Percentiles rank a stretch among this genome's conserved stretches.
Evolutionary conservation across 345 rosid genomes (phyloP).

Genomic region (Ceriops decandra): DNA sequence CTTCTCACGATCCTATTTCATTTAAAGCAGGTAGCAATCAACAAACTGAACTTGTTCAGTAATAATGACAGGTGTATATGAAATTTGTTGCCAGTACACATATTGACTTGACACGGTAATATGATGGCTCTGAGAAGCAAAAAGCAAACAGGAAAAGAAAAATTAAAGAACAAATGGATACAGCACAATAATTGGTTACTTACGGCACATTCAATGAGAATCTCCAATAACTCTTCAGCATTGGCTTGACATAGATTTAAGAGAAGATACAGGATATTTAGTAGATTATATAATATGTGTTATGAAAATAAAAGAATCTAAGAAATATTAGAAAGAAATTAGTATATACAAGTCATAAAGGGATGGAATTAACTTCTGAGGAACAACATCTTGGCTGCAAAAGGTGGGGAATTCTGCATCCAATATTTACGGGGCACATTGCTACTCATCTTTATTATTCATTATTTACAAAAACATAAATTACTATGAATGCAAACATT

Average conservation of each 20-base stretch:
- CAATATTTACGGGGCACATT: neutral
- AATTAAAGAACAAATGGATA: neutral
- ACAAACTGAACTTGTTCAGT: neutral
- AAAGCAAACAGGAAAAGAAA: neutral
- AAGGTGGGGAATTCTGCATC: too few relatives aligned
- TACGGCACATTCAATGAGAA: conserved; percentile 51
- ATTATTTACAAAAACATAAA: too few relatives aligned
- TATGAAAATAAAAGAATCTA: neutral
- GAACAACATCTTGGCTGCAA: too few relatives aligned
- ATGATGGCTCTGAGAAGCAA: neutral
- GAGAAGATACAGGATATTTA: conserved; percentile 17
- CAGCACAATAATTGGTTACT: conserved; percentile 18
- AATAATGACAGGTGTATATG: too few relatives aligned
- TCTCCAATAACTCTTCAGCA: conserved; percentile 64
- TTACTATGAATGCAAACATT: too few relatives aligned
- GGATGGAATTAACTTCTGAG: too few relatives aligned
- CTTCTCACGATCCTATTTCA: conserved; percentile 34
- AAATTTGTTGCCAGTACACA: too few relatives aligned
- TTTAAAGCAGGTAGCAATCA: conserved; percentile 18
- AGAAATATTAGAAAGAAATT: neutral
- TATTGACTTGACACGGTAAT: too few relatives aligned
- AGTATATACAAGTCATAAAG: too few relatives aligned
- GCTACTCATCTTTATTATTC: neutral
- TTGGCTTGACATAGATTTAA: conserved; percentile 59
- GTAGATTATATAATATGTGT: conserved; percentile 7